phyloP scores from a whole-genome alignment of 2,329 filamentous ascomycete species.

The Beauveria sp. region DNA sequence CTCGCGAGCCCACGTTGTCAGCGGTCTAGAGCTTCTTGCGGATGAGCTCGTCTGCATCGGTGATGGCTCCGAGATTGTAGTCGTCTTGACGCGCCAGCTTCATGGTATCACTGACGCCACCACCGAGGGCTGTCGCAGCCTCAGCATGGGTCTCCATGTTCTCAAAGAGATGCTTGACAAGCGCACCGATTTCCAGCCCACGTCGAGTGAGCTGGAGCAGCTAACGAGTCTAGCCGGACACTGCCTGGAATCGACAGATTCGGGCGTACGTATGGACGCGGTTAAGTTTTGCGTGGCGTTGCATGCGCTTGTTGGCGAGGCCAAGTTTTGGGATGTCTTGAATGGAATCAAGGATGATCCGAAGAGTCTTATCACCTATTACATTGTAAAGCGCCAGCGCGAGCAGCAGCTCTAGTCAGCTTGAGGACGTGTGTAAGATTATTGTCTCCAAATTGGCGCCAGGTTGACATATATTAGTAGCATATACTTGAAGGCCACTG shows the following conservation, averaged over 20 bases:
- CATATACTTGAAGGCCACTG: not conserved
- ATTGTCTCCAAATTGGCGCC: not conserved
- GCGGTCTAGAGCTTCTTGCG: conserved; percentile 65
- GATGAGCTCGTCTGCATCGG: conserved; percentile 63
- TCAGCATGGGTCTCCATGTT: conserved; percentile 58
- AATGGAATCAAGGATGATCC: conserved; percentile 61
- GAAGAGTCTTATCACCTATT: conserved; percentile 72
- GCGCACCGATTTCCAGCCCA: conserved; percentile 39
- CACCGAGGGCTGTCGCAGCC: conserved; percentile 41
- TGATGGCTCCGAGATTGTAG: conserved; percentile 51
- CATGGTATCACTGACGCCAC: conserved; percentile 32
- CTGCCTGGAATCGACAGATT: conserved; percentile 54
- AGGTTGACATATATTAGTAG: not conserved
- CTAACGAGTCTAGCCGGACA: conserved; percentile 45
- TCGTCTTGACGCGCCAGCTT: conserved; percentile 45
- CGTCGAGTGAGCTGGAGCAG: conserved; percentile 42
- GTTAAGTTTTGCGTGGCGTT: conserved; percentile 70
- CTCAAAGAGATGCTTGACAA: conserved; percentile 52
- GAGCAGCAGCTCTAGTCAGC: conserved; percentile 28
- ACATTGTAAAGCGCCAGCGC: conserved; percentile 64
- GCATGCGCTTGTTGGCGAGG: conserved; percentile 54
- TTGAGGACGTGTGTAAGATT: too few relatives aligned
- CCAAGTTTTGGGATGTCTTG: conserved; percentile 60
- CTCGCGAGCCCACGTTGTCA: conserved; percentile 62
- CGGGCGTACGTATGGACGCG: conserved; percentile 64